Percentiles rank a stretch among this genome's conserved stretches.
These are phyloP conservation scores for Prunus yedoensis DNA, from an alignment of 331 rosid species.

Conservation along the genomic window DNA sequence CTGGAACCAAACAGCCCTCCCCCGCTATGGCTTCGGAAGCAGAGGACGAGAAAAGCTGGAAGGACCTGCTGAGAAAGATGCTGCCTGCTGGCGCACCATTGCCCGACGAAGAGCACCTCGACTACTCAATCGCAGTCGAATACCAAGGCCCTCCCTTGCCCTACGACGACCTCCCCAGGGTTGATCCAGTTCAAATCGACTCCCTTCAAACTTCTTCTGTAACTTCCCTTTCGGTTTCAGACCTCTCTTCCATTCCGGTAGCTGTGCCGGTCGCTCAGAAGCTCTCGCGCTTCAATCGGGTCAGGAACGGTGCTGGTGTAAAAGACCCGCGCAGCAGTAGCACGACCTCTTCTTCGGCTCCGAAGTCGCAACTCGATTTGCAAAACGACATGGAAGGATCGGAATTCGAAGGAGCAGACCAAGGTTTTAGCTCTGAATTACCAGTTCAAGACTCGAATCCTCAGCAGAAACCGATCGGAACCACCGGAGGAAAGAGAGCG, in stretches of 20 bases:
- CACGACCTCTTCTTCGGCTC: conserved; percentile 50
- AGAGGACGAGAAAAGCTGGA: conserved; percentile 57
- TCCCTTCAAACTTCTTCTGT: conserved; percentile 34
- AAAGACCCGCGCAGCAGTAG: conserved; percentile 44
- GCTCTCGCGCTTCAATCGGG: conserved; percentile 40
- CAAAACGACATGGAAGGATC: conserved; percentile 38
- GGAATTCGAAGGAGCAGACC: conserved; percentile 35
- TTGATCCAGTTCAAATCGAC: conserved; percentile 62
- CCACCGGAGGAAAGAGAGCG: conserved; percentile 42
- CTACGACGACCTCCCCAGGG: conserved; percentile 66
- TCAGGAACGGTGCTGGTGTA: conserved; percentile 39
- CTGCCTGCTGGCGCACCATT: conserved; percentile 76
- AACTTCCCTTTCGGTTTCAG: conserved; percentile 30
- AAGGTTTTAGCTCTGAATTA: conserved; percentile 33
- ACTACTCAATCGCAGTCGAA: conserved; percentile 77
- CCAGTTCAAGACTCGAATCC: conserved; percentile 32
- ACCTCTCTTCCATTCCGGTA: conserved; percentile 51
- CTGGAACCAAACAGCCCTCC: conserved; percentile 7
- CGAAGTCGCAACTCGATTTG: conserved; percentile 39
- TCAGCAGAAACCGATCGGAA: conserved; percentile 3
- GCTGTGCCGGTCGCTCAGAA: conserved; percentile 50
- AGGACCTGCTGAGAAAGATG: conserved; percentile 63
- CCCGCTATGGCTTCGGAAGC: conserved; percentile 56
- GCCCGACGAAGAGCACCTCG: conserved; percentile 84
- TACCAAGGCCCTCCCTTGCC: conserved; percentile 74